Base-by-base conservation (phyloP, 2,329 filamentous ascomycete genomes). In the Plenodomus biglobosus region DNA sequence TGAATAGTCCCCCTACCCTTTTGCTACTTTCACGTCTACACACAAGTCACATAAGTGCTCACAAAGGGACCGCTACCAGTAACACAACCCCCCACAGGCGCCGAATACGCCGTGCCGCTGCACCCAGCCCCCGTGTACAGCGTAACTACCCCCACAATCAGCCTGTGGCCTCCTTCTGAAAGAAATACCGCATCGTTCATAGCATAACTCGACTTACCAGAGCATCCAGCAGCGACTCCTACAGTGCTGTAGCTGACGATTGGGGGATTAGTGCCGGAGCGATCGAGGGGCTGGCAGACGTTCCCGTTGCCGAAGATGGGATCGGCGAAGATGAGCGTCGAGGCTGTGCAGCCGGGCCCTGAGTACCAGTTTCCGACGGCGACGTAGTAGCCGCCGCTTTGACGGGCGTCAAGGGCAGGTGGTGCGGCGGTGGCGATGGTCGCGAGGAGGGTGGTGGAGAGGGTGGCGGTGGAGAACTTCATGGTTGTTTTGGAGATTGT, bases 261-360 rank as follows among this genome's bases (percentile, higher is more conserved):
- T 17, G 46, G 37, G 1, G 46, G 32, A 15, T 38, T 42, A 27
- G 36, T 30, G 7, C 40, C 38, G 36, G 34, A 46, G 16, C 57
- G 55, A 27, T 60, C 52, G 17, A 60, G 48, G 8, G 44, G 30
- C 43, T 54, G 50, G 42, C 57, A 60, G 1, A 32, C 32, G 21
- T 56, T 58, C 13, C 42, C 48, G 10, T 43, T 43, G 16, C 54
- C 54, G 24, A 52, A 60, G 22, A 60, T 54, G 13, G 57, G 57
- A 32, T 60, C 57, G 2, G 35, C 48, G 39, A 50, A 55, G 40
- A 56, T 52, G 43, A 58, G 50, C 16, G 38, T 40, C 4, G 36
- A 36, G 16, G 24, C 10, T 1, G 43, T 54, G 40, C 57, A 55
- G 17, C 57, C 57, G 21, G 47, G 47, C 16, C 43, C 46, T 16